phyloP scores from a whole-genome alignment of 1,284 basidiomycete species.

The Tremellales sp. region DNA sequence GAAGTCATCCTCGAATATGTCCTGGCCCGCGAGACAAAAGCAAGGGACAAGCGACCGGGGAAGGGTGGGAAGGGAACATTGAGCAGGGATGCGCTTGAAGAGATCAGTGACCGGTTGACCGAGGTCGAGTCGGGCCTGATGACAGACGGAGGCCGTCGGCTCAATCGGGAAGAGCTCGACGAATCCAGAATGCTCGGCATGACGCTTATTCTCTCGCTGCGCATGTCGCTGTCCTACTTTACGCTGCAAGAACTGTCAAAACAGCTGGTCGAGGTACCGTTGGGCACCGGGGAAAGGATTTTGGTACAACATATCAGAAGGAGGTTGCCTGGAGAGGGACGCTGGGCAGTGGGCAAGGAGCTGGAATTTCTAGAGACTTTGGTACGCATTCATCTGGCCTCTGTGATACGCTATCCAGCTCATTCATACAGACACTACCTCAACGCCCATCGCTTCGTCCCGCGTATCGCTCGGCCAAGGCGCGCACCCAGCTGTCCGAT shows the following conservation, averaged over 20 bases:
- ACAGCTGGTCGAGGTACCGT: conserved; percentile 33
- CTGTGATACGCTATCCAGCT: not conserved
- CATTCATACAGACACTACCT: conserved; percentile 17
- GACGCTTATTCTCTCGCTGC: conserved; percentile 38
- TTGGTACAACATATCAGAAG: conserved; percentile 43
- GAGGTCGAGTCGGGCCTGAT: conserved; percentile 41
- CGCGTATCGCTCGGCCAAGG: conserved; percentile 43
- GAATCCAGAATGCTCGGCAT: conserved; percentile 32
- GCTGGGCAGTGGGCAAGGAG: conserved; percentile 41
- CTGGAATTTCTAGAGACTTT: conserved; percentile 41
- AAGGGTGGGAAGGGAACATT: conserved; percentile 45
- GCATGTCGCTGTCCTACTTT: conserved; percentile 47
- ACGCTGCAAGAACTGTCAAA: conserved; percentile 36
- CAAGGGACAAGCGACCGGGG: conserved; percentile 37
- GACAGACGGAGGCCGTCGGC: not conserved
- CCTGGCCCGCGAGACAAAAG: conserved; percentile 33
- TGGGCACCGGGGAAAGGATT: conserved; percentile 42
- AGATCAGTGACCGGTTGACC: conserved; percentile 34
- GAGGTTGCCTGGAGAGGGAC: conserved; percentile 39
- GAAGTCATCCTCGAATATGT: conserved; percentile 48
- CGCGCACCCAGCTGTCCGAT: conserved; percentile 31
- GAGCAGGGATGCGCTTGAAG: conserved; percentile 39
- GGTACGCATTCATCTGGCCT: conserved; percentile 18
- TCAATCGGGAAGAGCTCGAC: conserved; percentile 18
- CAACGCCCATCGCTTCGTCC: conserved; percentile 40